These are phyloP conservation scores for Venturia oleaginea DNA, from an alignment of 2,329 filamentous ascomycete species.

Conservation along the genomic window DNA sequence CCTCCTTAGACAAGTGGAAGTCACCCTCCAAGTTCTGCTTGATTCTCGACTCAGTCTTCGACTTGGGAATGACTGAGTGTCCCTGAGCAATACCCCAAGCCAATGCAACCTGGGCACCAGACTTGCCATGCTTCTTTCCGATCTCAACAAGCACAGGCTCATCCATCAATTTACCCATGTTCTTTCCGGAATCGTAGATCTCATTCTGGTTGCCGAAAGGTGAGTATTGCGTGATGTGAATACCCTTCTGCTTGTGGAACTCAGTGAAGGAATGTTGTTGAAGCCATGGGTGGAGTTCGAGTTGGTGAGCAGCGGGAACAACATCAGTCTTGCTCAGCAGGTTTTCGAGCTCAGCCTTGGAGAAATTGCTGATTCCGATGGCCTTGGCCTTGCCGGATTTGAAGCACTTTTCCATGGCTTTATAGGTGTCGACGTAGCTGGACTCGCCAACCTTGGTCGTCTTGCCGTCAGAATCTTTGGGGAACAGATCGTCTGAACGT, in stretches of 20 bases:
- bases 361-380: constrained; percentile 83
- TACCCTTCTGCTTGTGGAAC: constrained; percentile 54
- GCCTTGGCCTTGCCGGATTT: constrained; percentile 63
- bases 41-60: constrained; percentile 63
- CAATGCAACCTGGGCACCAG: constrained; percentile 37
- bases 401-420: constrained; percentile 61
- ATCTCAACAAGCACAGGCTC: constrained; percentile 41
- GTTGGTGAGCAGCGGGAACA: constrained; percentile 64
- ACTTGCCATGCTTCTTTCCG: constrained; percentile 44
- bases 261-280: constrained; percentile 37
- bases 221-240: constrained; percentile 67
- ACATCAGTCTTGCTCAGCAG: constrained; percentile 34
- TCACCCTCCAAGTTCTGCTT: constrained; percentile 69
- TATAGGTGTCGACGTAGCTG: constrained; percentile 11
- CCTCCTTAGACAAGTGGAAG: constrained; percentile 63
- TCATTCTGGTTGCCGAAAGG: constrained; percentile 55
- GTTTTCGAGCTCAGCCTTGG: constrained; percentile 68
- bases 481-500: neutral
- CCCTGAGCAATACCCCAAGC: constrained; percentile 74
- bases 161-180: constrained; percentile 38
- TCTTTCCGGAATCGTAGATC: constrained; percentile 56
- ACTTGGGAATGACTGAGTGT: constrained; percentile 80
- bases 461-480: constrained; percentile 3
- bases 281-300: constrained; percentile 65
- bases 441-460: constrained; percentile 4